These are phyloP conservation scores for Hibiscus tridactylites DNA, from an alignment of 345 rosid species.

Conservation along the genomic window DNA sequence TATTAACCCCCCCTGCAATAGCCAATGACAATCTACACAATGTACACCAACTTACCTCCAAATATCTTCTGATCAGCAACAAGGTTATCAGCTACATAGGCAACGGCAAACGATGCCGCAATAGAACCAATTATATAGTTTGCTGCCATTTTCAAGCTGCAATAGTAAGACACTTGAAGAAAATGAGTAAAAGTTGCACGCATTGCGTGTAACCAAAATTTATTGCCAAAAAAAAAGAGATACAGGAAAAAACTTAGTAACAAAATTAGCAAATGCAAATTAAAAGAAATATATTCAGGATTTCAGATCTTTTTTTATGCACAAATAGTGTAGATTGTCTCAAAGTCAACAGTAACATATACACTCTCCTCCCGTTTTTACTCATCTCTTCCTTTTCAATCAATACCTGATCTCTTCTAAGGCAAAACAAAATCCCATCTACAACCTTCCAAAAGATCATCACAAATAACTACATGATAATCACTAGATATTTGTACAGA, in stretches of 20 bases:
- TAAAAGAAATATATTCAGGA: not conserved
- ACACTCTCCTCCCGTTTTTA: not conserved
- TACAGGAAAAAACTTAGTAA: not conserved
- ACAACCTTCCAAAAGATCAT: not conserved
- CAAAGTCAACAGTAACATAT: not conserved
- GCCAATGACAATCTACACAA: not conserved
- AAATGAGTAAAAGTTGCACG: not conserved
- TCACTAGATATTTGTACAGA: not conserved
- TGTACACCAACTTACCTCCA: constrained; percentile 47
- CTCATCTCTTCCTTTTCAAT: not conserved
- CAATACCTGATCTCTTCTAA: not conserved
- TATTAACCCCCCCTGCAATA: not conserved
- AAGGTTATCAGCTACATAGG: constrained; percentile 45
- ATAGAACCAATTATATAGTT: constrained; percentile 54
- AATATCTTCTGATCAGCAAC: constrained; percentile 66
- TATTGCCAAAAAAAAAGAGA: not conserved
- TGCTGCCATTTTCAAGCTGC: constrained; percentile 37
- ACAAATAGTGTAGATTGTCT: not conserved
- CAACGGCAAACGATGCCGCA: constrained; percentile 52
- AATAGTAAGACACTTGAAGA: not conserved
- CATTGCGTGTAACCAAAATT: not conserved
- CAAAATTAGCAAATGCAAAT: not conserved
- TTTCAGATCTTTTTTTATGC: not conserved
- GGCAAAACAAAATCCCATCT: not conserved
- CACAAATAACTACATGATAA: not conserved